phyloP scores from a whole-genome alignment of 2,329 filamentous ascomycete genomes.

The Botrytis paeoniae region DNA sequence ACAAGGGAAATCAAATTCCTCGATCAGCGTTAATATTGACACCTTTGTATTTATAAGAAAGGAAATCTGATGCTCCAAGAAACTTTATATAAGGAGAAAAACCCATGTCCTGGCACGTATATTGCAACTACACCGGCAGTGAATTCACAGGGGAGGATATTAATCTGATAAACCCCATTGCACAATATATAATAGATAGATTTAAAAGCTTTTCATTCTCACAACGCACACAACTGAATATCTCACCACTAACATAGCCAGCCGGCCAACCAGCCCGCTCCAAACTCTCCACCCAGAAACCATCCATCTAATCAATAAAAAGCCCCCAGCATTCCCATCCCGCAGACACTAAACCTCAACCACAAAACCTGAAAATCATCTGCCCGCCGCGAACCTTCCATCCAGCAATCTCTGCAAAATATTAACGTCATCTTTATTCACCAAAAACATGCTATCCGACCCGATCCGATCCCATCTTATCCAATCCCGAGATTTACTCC shows the following conservation, averaged over 20 bases:
- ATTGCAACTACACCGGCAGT: not conserved
- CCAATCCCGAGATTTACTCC: too few species aligned
- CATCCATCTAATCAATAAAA: not conserved
- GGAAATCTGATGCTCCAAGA: not conserved
- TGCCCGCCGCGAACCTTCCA: not conserved
- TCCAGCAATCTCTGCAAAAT: not conserved
- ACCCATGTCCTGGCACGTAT: not conserved
- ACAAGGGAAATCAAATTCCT: not conserved
- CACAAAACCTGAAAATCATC: not conserved
- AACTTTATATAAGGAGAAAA: not conserved
- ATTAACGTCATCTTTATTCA: not conserved
- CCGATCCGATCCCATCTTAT: too few species aligned
- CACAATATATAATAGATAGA: accelerated
- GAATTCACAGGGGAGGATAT: accelerated
- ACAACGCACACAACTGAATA: not conserved
- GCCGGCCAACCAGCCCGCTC: not conserved
- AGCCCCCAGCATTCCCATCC: too few species aligned
- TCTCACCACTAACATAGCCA: not conserved
- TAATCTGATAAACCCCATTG: not conserved
- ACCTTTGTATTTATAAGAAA: not conserved
- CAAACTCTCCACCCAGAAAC: not conserved
- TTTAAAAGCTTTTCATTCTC: not conserved
- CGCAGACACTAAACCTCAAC: not conserved
- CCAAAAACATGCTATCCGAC: not conserved
- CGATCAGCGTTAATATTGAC: too few species aligned